phyloP scores from a whole-genome alignment of 805 yeast species.

The Wickerhamomyces canadensis region DNA sequence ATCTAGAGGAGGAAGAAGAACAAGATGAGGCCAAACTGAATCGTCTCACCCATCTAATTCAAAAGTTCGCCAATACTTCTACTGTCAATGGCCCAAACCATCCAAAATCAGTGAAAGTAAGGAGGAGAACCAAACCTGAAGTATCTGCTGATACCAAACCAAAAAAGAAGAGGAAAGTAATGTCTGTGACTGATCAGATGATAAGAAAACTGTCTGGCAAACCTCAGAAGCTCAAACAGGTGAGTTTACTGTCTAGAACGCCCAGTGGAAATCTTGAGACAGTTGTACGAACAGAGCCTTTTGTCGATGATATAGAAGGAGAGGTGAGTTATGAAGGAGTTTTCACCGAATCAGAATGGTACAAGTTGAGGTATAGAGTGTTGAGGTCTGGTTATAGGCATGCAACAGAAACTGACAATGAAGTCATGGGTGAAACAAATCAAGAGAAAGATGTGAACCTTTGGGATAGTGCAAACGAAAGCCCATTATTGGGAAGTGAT shows the following conservation, averaged over 20 bases:
- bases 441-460: no score
- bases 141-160: background rate
- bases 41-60: no score
- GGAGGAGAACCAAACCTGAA: background rate
- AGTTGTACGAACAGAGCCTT: background rate
- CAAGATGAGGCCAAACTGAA: no score
- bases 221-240: slow-evolving; percentile 6
- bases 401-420: no score
- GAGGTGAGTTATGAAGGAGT: background rate
- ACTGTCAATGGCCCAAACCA: no score
- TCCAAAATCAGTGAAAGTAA: background rate
- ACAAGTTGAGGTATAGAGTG: no score
- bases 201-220: slow-evolving; percentile 12
- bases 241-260: background rate
- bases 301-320: background rate
- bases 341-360: no score
- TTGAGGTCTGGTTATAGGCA: no score
- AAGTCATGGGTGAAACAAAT: no score
- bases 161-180: slow-evolving; percentile 1
- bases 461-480: background rate
- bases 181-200: slow-evolving; percentile 9
- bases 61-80: slow-evolving; percentile 4
- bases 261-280: background rate
- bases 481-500: background rate
- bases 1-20: slow-evolving; percentile 11